A percentile compares a stretch with the other conserved stretches of the same genome.
Conservation (phyloP, 495 filamentous ascomycete genomes). For the Talaromyces thailandensis region DNA sequence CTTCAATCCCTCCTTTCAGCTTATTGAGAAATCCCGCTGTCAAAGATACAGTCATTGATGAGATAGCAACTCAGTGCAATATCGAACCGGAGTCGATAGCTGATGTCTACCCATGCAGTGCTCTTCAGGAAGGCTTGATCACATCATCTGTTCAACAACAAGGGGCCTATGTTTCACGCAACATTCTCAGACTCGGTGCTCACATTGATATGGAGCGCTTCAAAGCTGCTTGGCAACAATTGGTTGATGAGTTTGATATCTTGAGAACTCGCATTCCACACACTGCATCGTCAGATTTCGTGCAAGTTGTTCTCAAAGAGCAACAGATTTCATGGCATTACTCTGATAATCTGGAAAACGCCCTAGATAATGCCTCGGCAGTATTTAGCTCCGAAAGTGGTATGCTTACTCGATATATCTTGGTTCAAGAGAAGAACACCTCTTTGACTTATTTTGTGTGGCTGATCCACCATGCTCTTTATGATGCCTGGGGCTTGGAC, state of each 20-base stretch:
- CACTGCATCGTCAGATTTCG: conserved; percentile 31
- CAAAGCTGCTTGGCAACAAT: conserved; percentile 43
- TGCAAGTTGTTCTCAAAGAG: conserved; percentile 46
- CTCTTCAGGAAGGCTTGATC: conserved; percentile 62
- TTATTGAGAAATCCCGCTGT: conserved; percentile 25
- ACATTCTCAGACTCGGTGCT: conserved; percentile 33
- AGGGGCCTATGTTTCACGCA: conserved; percentile 45
- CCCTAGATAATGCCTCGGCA: conserved; percentile 32
- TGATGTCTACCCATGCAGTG: conserved; percentile 60
- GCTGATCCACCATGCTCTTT: conserved; percentile 61
- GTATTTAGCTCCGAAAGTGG: conserved; percentile 44
- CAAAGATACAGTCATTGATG: conserved; percentile 27
- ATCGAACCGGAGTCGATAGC: conserved; percentile 29
- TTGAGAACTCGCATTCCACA: conserved; percentile 49
- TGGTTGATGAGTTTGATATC: conserved; percentile 39
- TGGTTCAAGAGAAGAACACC: conserved; percentile 26
- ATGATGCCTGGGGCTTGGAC: conserved; percentile 61
- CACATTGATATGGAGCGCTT: conserved; percentile 37
- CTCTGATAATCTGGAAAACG: conserved; percentile 32
- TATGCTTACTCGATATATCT: conserved; percentile 45
- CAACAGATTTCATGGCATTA: conserved; percentile 38
- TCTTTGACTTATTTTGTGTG: conserved; percentile 43
- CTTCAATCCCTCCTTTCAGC: conserved; percentile 31
- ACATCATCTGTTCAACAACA: conserved; percentile 46
- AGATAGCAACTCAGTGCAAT: conserved; percentile 34